Evolutionary conservation across 129 eudicot genomes (phyloP), one percentile per base, ranked within the genome.

Genomic region (Solidago caesia): DNA sequence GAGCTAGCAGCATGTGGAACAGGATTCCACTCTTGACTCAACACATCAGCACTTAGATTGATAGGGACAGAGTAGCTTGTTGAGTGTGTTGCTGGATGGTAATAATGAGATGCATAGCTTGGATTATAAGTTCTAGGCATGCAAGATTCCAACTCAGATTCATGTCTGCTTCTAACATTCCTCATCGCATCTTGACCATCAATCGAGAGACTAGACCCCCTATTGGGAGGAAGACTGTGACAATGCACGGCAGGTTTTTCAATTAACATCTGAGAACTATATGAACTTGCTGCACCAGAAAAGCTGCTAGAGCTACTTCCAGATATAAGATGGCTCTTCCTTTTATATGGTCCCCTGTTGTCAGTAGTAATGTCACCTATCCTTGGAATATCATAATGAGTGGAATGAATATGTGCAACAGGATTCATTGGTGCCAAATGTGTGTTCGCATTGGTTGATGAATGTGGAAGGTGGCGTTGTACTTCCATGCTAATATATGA

Each of bases 281-380:
- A 83, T 52, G 84, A 83, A 39, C 84, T 79, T 60, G 70, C 87
- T 26, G 64, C 81, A 33, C 63, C 55, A 75, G 64, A 75, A 25
- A 61, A 83, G 60, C 26, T 58, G 67, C 75, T 75, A 42, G 81
- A 53, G 61, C 84, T 70, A 58, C 78, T 84, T 66, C 64, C 82
- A 12, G 62, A 48, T 49, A 64, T 41, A 62, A 26, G 16, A 7
- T 59, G 49, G 62, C 14, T 13, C 75, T 79, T 83, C 43, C 87
- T 83, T 71, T 83, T 83, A 71, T 14, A 53, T 44, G 76, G 44
- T 48, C 68, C 46, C 67, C 58, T 68, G 33, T 29, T 53, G 59
- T 55, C 74, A 44, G 67, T 61, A 45, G 57, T 3, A 74, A 21
- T 12, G 47, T 64, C 65, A 71, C 74, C 81, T 16, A 42, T 44